Evolutionary conservation across 2,329 filamentous ascomycete genomes (phyloP).

Genomic region (Nothophoma quercina): DNA sequence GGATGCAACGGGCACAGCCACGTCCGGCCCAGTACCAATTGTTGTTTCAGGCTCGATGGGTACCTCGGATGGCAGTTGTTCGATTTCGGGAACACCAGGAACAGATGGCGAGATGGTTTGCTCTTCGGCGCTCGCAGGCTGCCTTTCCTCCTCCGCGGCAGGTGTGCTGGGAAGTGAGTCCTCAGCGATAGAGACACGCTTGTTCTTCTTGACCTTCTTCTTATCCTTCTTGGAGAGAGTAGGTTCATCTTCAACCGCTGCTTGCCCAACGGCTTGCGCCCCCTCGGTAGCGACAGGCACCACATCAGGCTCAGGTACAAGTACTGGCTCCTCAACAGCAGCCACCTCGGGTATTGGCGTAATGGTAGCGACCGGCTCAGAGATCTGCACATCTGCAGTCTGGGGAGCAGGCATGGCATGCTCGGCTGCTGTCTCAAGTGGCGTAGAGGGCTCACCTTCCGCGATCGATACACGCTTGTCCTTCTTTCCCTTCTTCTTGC

Average conservation of each 20-base stretch:
- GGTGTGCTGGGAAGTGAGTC: conserved; percentile 1
- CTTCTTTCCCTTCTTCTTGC: conserved; percentile 35
- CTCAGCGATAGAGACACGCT: conserved; percentile 8
- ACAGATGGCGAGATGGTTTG: background rate
- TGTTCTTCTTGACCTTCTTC: conserved; percentile 13
- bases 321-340: background rate
- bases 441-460: conserved; percentile 17
- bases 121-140: background rate
- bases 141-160: conserved; percentile 4
- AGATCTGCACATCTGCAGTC: conserved; percentile 31
- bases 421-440: conserved; percentile 4
- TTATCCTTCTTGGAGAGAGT: conserved; percentile 9
- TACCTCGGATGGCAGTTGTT: background rate
- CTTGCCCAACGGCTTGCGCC: background rate
- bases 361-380: background rate
- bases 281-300: background rate
- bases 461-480: conserved; percentile 21
- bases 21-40: background rate
- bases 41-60: background rate
- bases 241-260: background rate
- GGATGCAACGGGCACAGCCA: background rate
- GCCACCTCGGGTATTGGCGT: conserved; percentile 1
- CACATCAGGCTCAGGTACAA: background rate
- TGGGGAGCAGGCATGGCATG: conserved; percentile 13
- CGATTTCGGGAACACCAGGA: background rate